A percentile compares a stretch with the other conserved stretches of the same genome.
Evolutionary conservation across 805 yeast genomes (phyloP).

Genomic region (Spathaspora arborariae): DNA sequence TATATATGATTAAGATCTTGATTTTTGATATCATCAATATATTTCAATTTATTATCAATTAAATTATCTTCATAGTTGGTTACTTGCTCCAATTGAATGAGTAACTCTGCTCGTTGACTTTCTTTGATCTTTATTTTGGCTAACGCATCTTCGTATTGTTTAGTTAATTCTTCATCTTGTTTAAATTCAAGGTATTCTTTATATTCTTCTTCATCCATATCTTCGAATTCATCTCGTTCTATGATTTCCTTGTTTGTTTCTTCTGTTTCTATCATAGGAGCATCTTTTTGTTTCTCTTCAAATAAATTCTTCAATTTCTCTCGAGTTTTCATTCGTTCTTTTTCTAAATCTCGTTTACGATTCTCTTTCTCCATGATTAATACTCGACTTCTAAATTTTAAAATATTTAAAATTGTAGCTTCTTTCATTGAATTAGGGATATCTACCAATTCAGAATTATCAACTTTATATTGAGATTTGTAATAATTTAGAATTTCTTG

Average conservation of each 20-base stretch:
- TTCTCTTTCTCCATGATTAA: conserved; percentile 49
- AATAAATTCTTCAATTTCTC: conserved; percentile 43
- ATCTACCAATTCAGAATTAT: conserved; percentile 53
- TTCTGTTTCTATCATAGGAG: conserved; percentile 14
- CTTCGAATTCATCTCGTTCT: conserved; percentile 19
- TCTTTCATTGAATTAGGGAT: conserved; percentile 53
- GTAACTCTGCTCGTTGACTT: conserved; percentile 12
- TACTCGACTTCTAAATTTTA: conserved; percentile 55
- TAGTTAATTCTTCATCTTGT: conserved; percentile 21
- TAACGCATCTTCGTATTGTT: conserved; percentile 14
- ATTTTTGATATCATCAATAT: conserved; percentile 26
- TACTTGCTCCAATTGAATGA: conserved; percentile 17
- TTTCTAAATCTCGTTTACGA: conserved; percentile 44
- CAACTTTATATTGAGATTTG: conserved; percentile 44
- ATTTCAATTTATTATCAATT: conserved; percentile 32
- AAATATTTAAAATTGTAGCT: conserved; percentile 48
- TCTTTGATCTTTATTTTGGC: conserved; percentile 13
- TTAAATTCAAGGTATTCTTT: conserved; percentile 14
- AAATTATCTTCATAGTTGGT: conserved; percentile 34
- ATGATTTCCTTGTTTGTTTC: conserved; percentile 14
- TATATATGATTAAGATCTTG: conserved; percentile 19
- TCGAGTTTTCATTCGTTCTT: conserved; percentile 49
- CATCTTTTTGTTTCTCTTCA: conserved; percentile 31
- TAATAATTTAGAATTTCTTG: conserved; percentile 28
- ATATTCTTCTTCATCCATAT: conserved; percentile 30